Evolutionary conservation across 1,284 basidiomycete genomes (phyloP).

Genomic region (Clitocybe nebularis): DNA sequence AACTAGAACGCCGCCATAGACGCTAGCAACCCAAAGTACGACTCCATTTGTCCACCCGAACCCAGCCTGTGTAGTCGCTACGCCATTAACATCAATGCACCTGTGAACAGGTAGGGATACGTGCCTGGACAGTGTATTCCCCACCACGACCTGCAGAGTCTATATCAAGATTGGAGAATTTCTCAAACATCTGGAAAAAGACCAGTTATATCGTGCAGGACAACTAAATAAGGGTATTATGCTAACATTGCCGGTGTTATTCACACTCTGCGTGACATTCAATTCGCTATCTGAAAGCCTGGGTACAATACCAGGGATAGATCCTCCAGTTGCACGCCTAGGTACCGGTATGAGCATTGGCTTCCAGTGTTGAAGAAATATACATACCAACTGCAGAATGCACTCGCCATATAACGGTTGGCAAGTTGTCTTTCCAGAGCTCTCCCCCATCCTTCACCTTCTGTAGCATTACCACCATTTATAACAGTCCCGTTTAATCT

Average conservation of each 20-base stretch:
- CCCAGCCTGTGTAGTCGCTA: too few species aligned
- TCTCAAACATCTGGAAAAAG: conserved; percentile 81
- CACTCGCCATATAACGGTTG: conserved; percentile 79
- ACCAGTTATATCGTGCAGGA: conserved; percentile 1
- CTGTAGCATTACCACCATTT: conserved; percentile 68
- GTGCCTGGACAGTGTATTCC: conserved; percentile 77
- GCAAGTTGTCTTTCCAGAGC: conserved; percentile 69
- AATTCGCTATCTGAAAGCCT: conserved; percentile 69
- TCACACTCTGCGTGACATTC: conserved; percentile 67
- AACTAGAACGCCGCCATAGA: conserved; percentile 64
- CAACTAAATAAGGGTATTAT: conserved; percentile 7
- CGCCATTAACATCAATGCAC: background rate
- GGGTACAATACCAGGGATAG: conserved; percentile 64
- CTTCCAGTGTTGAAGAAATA: background rate
- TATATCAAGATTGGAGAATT: conserved; percentile 73
- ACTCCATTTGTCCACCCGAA: conserved; percentile 95
- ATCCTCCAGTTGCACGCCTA: conserved; percentile 79
- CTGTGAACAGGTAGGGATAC: conserved; percentile 14
- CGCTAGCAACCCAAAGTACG: conserved; percentile 69
- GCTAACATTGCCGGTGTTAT: conserved; percentile 70
- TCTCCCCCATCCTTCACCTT: conserved; percentile 64
- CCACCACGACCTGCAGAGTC: conserved; percentile 84
- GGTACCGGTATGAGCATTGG: background rate
- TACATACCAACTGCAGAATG: conserved; percentile 83
- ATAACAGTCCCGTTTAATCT: conserved; percentile 55